Conservation (phyloP, 495 filamentous ascomycete species). For the Xylaria sp. region DNA sequence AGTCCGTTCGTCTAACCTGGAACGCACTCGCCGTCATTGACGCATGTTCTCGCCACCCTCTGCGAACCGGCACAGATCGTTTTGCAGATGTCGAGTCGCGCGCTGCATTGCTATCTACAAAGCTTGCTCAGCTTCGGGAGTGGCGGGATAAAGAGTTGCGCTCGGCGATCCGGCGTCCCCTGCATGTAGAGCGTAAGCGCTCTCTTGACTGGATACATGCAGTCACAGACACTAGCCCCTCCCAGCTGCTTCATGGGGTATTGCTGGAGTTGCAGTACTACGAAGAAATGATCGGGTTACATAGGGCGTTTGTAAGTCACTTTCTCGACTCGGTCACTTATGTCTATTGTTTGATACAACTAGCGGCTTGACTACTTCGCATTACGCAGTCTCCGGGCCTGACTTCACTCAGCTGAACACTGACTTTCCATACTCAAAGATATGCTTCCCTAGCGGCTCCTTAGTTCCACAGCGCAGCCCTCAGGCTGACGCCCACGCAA, state of each 20-base stretch:
- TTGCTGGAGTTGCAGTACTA: conserved; percentile 39
- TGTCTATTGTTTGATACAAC: background rate
- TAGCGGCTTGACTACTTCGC: background rate
- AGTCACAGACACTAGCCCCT: conserved; percentile 26
- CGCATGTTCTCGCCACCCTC: conserved; percentile 28
- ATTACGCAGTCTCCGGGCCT: background rate
- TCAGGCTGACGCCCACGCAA: conserved; percentile 35
- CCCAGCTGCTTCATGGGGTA: conserved; percentile 23
- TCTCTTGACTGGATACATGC: conserved; percentile 21
- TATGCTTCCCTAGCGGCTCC: conserved; percentile 39
- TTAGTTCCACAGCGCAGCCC: conserved; percentile 31
- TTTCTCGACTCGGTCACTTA: background rate
- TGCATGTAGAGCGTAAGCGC: conserved; percentile 20
- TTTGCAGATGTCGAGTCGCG: conserved; percentile 22
- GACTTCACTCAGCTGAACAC: background rate
- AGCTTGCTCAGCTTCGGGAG: conserved; percentile 14
- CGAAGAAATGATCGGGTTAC: conserved; percentile 40
- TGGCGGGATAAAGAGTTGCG: conserved; percentile 31
- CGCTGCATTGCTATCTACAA: conserved; percentile 21
- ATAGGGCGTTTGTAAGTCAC: conserved; percentile 6
- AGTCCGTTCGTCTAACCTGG: conserved; percentile 37
- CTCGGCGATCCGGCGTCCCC: conserved; percentile 21
- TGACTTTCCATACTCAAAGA: conserved; percentile 7
- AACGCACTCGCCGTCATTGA: conserved; percentile 35
- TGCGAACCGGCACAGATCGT: conserved; percentile 12